Base-by-base conservation (phyloP, 257 asterid genomes). In the Lantana camara region DNA sequence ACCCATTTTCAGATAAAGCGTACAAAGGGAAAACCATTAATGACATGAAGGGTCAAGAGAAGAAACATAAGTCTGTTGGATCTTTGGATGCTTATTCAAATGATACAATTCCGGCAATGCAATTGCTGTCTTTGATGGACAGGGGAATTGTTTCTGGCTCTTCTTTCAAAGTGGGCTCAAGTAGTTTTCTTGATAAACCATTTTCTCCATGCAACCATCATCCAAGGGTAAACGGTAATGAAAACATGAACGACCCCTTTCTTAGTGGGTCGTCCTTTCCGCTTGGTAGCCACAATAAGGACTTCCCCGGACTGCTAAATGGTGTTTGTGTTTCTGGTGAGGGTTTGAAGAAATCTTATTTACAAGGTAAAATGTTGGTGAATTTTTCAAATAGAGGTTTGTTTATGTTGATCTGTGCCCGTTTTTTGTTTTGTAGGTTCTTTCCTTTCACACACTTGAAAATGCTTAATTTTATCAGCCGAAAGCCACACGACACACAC, bases 21-120 rank as follows among this genome's bases (percentile, higher is more conserved):
- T 60, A 58, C 66, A 73, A 46, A 54, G 82, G 85, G 60, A 80
- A 68, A 59, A 66, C 68, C 38, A 15, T 67, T 38, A 24, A 57
- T 63, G 68, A 75, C 15, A 59, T 61, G 27, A 77, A 71, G 66
- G 66, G 62, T 9, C 34, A 73, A 78, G 71, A 42, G 8, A 76
- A 74, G 32, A 70, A 60, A 22, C 32, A 63, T n/a, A 68, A 74
- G 38, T 53, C 79, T 10, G 44, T 37, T 4, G 83, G 77, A 4
- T 68, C 84, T 9, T 48, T 73, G 37, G 95, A 85, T 66, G 68
- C 83, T 52, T 83, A 83, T 66, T 64, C 77, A 10, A 85, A 87
- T 10, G 90, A 87, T 8, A 77, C 83, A 16, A 92, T 89, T 69
- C 96, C 90, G 9, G 95, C 96, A 21, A 74, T 92, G 95, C 93